Base-by-base conservation (phyloP, 805 yeast species). In the Cyberlindnera saturnus region DNA sequence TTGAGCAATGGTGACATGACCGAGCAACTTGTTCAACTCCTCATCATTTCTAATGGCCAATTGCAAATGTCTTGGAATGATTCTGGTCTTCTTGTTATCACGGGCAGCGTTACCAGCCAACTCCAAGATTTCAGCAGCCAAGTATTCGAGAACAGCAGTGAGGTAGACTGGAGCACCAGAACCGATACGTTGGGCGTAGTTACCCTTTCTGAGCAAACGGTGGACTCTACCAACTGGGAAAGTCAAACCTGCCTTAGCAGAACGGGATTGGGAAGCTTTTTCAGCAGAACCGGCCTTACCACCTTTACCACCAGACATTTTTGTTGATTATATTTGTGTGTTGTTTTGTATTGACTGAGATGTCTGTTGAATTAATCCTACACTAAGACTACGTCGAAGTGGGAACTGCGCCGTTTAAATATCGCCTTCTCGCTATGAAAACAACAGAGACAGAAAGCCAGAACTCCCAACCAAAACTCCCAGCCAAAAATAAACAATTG, bases 181-280 rank as follows among this genome's bases (percentile, higher is more conserved):
- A 80, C 98, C 97, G 62, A 91, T 84, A 77, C 98, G 84, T 76
- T 90, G 95, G 65, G 97, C 95, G 77, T 91, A 87, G 83, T 90
- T 87, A 69, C 96, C 96, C 75, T 85, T 88, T 82, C 95, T 87
- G 65, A 91, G 75, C 60, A 90, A 79, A 76, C 97, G 83, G 79
- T 91, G 96, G 60, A 91, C 93, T 82, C 98, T 90, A 72, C 98
- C 98, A 58, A 91, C 98, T 76, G 98, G 98, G 95, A 91, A 91
- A 62, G 95, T 87, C 66, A 91, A 81, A 71, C 97, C 98, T 66
- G 98, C 97, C 79, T 89, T 91, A 53, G 96, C 83, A 59, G 98
- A 91, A 82, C 98, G 88, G 44, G 97, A 86, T 77, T 91, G 93
- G 65, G 97, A 84, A 63, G 95, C 89, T 75, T 91, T 91, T 68